Evolutionary conservation across 1,284 basidiomycete species (phyloP), one percentile per base, ranked within the genome.

Genomic region (Hypsizygus ulmarius): DNA sequence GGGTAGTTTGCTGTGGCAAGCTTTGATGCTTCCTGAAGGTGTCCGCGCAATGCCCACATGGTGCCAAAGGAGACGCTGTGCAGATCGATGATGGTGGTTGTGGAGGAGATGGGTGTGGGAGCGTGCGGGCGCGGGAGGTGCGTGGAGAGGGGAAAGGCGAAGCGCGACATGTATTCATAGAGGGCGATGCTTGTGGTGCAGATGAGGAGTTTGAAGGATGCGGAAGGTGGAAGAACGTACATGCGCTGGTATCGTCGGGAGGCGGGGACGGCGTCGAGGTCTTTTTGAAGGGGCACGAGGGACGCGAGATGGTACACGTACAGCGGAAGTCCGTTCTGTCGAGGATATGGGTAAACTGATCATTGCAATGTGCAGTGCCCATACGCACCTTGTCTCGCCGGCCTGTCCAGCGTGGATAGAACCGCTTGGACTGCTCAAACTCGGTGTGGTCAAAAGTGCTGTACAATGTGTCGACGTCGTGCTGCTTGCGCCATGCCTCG

Each of bases 1-100:
- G 89, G 87, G 60, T 90, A 90, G 57, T 90, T 84, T 14, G 84
- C 84, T 0, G 85, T 87, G 1, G 84, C 86, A 40, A 91, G 73
- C 11, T 70, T 74, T 14, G 83, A 83, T 0, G 88, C 84, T 58
- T 90, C 81, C 56, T 87, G 82, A 9, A 91, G 74, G 61, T 89
- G 87, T 38, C 62, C 67, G 11, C 87, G 77, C 19, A 90, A 72
- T 30, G 72, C 66, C 82, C 85, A 90, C 67, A 91, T 79, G 1
- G 78, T 70, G 33, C 69, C 63, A 8, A 91, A 65, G 6, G 84
- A 79, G 47, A 83, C 76, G 44, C 71, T 65, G 15, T 72, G 70
- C 15, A 91, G 73, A 64, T 91, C 89, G 56, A 91, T 82, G 58
- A 91, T 89, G n/a, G 80, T 79, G 0, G 73, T 81, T 38, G 81